These are phyloP conservation scores for Castanea sativa DNA, from an alignment of 306 rosid species.

Conservation along the genomic window DNA sequence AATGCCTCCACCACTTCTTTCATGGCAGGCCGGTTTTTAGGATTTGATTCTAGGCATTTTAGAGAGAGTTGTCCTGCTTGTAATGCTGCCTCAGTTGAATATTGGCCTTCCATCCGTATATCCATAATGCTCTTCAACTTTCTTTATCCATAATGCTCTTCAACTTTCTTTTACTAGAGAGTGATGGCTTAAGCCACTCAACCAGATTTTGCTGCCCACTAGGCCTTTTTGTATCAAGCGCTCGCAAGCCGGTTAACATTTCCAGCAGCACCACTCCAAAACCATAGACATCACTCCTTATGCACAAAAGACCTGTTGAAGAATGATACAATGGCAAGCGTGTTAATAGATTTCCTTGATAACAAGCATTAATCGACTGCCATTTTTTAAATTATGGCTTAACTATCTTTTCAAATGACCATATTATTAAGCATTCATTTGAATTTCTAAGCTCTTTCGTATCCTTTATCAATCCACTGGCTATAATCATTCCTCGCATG, in stretches of 20 bases:
- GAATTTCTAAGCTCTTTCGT: too few relatives aligned
- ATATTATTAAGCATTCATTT: too few relatives aligned
- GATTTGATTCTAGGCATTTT: conserved; percentile 59
- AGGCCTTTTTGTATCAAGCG: conserved; percentile 45
- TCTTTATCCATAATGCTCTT: conserved; percentile 53
- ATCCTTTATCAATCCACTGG: too few relatives aligned
- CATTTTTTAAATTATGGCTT: neutral
- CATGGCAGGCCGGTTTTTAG: conserved; percentile 50
- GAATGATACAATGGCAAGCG: neutral
- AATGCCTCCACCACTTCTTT: conserved; percentile 8
- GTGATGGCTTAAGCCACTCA: conserved; percentile 67
- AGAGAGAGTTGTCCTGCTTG: conserved; percentile 50
- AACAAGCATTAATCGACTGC: neutral
- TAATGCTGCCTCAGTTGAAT: conserved; percentile 50
- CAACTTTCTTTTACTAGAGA: conserved; percentile 40
- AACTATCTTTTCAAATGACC: neutral
- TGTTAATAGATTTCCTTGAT: conserved; percentile 2
- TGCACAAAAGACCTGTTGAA: conserved; percentile 73
- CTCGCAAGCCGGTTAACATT: conserved; percentile 65
- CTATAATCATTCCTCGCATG: too few relatives aligned
- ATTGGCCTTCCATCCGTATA: conserved; percentile 59
- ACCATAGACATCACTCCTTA: conserved; percentile 87
- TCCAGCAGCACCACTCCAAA: conserved; percentile 90
- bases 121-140: conserved; percentile 58
- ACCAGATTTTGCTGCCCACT: conserved; percentile 53